A percentile compares a stretch with the other conserved stretches of the same genome.
These are phyloP conservation scores for Eucalyptus globulus DNA, from an alignment of 345 rosid genomes.

Conservation along the genomic window DNA sequence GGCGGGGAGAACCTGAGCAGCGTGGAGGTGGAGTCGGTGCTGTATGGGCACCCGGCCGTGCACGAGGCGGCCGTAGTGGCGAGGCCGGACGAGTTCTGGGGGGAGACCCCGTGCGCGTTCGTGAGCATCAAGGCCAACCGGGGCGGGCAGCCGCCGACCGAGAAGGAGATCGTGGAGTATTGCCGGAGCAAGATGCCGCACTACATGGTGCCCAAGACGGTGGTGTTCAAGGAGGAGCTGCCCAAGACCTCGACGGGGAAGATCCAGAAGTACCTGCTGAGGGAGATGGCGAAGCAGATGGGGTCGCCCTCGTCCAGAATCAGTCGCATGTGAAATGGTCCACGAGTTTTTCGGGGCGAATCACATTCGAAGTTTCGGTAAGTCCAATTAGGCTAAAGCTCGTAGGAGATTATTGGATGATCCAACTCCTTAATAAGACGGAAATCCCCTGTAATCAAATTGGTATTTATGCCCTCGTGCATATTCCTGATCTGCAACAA, in stretches of 20 bases:
- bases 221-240: constrained; percentile 6
- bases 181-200: constrained; percentile 5
- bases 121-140: constrained; percentile 16
- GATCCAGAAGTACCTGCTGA: background rate
- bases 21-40: constrained; percentile 60
- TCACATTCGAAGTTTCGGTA: background rate
- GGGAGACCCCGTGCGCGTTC: constrained; percentile 85
- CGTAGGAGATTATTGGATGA: background rate
- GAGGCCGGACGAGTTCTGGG: constrained; percentile 73
- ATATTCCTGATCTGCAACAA: background rate
- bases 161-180: constrained; percentile 9
- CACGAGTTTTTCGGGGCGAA: background rate
- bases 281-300: background rate
- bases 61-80: constrained; percentile 81
- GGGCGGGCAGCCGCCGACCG: constrained; percentile 1
- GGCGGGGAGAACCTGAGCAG: constrained; percentile 86
- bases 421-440: background rate
- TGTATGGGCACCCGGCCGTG: constrained; percentile 54
- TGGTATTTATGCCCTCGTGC: too few relatives aligned
- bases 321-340: background rate
- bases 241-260: constrained; percentile 8
- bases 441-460: background rate
- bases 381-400: background rate
- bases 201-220: constrained; percentile 7
- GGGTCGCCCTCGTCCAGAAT: background rate